Percentiles rank a stretch among this genome's conserved stretches.
Conservation (phyloP, 495 filamentous ascomycete genomes). For the Penicillium robsamsonii region DNA sequence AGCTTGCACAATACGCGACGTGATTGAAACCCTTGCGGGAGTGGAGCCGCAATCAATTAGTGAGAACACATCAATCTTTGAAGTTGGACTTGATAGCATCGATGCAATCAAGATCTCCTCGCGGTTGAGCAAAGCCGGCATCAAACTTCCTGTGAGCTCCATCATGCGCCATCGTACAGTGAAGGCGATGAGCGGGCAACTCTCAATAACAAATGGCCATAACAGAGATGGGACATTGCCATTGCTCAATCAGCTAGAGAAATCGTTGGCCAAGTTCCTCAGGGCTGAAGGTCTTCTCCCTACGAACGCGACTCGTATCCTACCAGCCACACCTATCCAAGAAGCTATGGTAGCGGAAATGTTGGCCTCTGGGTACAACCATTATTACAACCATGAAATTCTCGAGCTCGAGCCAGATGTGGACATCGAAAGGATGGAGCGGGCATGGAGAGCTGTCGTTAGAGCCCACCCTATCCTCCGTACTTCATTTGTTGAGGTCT, state of each 20-base stretch:
- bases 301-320: conserved; percentile 46
- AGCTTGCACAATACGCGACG: conserved; percentile 50
- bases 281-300: conserved; percentile 25
- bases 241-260: conserved; percentile 31
- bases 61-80: conserved; percentile 66
- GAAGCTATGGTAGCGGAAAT: conserved; percentile 83
- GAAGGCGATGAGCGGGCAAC: conserved; percentile 42
- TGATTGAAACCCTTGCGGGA: conserved; percentile 60
- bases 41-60: conserved; percentile 47
- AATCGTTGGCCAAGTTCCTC: conserved; percentile 33
- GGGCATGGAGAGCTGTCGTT: conserved; percentile 60
- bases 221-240: conserved; percentile 10
- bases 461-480: conserved; percentile 62
- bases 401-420: conserved; percentile 53
- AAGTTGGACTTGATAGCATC: conserved; percentile 86
- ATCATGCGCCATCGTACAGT: conserved; percentile 72
- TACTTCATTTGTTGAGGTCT: conserved; percentile 64
- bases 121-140: conserved; percentile 54
- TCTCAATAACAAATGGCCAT: conserved; percentile 10
- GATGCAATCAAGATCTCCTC: conserved; percentile 77
- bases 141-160: conserved; percentile 60
- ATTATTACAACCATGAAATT: conserved; percentile 81
- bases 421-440: conserved; percentile 52
- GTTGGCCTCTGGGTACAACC: conserved; percentile 60
- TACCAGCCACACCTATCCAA: conserved; percentile 75